These are phyloP conservation scores for Phytophthora citricola DNA, from an alignment of 352 stramenopile species.

Conservation along the genomic window DNA sequence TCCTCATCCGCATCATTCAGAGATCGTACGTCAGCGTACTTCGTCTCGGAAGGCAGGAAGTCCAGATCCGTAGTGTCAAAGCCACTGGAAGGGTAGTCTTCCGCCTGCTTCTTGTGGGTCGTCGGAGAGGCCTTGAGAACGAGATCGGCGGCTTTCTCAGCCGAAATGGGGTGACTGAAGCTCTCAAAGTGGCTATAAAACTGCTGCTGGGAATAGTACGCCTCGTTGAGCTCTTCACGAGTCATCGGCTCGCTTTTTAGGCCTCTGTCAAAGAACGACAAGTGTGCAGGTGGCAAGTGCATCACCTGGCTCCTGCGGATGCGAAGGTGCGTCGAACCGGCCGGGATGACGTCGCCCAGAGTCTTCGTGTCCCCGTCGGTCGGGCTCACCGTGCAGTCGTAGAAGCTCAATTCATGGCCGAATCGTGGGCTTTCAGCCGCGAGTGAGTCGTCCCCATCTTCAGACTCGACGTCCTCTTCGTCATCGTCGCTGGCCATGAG, in stretches of 20 bases:
- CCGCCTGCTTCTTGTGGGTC: slow-evolving; percentile 16
- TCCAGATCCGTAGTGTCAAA: slow-evolving; percentile 39
- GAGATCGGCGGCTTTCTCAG: slow-evolving; percentile 24
- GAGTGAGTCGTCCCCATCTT: slow-evolving; percentile 61
- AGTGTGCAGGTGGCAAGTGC: slow-evolving; percentile 28
- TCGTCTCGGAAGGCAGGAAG: slow-evolving; percentile 50
- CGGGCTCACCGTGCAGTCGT: slow-evolving; percentile 65
- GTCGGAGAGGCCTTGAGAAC: slow-evolving; percentile 22
- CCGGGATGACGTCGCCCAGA: slow-evolving; percentile 52
- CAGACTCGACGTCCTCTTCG: slow-evolving; percentile 67
- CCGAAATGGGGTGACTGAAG: slow-evolving; percentile 16
- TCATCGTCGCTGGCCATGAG: slow-evolving; percentile 37
- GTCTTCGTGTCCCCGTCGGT: slow-evolving; percentile 47
- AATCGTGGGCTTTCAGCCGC: slow-evolving; percentile 56
- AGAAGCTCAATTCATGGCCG: slow-evolving; percentile 33
- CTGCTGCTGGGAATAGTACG: slow-evolving; percentile 25
- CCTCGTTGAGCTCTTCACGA: slow-evolving; percentile 17
- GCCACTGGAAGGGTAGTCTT: slow-evolving; percentile 42
- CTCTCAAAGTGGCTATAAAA: slow-evolving; percentile 18
- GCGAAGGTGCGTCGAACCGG: slow-evolving; percentile 48
- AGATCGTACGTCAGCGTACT: slow-evolving; percentile 62
- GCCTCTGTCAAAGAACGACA: slow-evolving; percentile 28
- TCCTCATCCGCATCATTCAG: slow-evolving; percentile 57
- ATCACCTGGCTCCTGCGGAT: slow-evolving; percentile 58
- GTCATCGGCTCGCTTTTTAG: slow-evolving; percentile 14